Conservation (phyloP, 352 stramenopile genomes). For the Blastocystis sp. region DNA sequence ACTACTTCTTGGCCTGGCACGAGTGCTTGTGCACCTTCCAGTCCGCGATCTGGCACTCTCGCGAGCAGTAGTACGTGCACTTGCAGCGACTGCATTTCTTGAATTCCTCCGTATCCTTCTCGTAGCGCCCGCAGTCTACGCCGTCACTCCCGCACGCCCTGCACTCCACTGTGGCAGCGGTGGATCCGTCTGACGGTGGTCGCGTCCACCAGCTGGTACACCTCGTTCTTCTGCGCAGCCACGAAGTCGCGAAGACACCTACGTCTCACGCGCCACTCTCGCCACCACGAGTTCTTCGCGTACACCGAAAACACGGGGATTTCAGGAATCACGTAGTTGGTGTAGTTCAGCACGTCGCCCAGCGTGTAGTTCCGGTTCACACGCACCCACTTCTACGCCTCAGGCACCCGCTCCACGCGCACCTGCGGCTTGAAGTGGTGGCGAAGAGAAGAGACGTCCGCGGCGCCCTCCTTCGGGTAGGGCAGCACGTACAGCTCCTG, state of each 20-base stretch:
- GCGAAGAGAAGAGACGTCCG: not conserved
- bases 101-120: slow-evolving; percentile 54
- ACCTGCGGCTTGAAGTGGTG: slow-evolving; percentile 17
- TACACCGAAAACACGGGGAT: slow-evolving; percentile 52
- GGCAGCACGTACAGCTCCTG: slow-evolving; percentile 19
- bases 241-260: slow-evolving; percentile 35
- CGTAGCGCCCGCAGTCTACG: slow-evolving; percentile 58
- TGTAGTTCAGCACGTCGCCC: slow-evolving; percentile 15
- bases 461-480: not conserved
- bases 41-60: slow-evolving; percentile 57
- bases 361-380: slow-evolving; percentile 29
- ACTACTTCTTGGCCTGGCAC: slow-evolving; percentile 26
- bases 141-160: not conserved
- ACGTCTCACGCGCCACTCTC: not conserved
- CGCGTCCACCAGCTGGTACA: slow-evolving; percentile 5
- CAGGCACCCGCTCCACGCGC: not conserved
- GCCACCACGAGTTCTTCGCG: slow-evolving; percentile 15
- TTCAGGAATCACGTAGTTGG: slow-evolving; percentile 49
- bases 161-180: slow-evolving; percentile 14
- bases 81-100: slow-evolving; percentile 67
- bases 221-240: not conserved
- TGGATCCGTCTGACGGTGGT: slow-evolving; percentile 13
- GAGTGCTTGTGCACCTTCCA: slow-evolving; percentile 66
- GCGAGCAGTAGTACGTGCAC: slow-evolving; percentile 41
- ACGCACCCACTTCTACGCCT: slow-evolving; percentile 3